phyloP scores from a whole-genome alignment of 768 basidiomycete species.

The Lactarius indigo region DNA sequence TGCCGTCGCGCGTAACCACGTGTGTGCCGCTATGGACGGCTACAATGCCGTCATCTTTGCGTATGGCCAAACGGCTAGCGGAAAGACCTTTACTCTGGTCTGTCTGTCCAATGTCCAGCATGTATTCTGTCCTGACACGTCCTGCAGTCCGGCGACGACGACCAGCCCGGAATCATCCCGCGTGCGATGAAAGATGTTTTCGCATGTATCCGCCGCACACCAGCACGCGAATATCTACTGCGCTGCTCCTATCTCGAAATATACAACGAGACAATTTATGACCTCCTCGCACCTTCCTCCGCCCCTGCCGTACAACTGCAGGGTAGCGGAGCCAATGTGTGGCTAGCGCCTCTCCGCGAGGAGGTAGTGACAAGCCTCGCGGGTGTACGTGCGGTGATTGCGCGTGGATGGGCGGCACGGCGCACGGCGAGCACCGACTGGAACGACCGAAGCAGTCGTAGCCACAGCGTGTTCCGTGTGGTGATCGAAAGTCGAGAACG shows the following conservation, averaged over 20 bases:
- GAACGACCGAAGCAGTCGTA: conserved; percentile 93
- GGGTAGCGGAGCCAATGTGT: conserved; percentile 58
- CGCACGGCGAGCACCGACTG: conserved; percentile 97
- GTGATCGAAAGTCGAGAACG: conserved; percentile 86
- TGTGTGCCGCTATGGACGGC: conserved; percentile 92
- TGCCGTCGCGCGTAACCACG: conserved; percentile 72
- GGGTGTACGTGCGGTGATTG: conserved; percentile 79
- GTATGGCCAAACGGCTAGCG: conserved; percentile 83
- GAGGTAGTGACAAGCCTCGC: conserved; percentile 92
- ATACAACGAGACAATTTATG: conserved; percentile 89
- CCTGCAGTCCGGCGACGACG: conserved; percentile 62
- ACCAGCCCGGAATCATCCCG: conserved; percentile 92
- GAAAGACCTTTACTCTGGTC: conserved; percentile 69
- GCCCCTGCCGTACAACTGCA: conserved; percentile 64
- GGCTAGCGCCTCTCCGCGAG: conserved; percentile 75
- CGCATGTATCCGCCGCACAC: conserved; percentile 70
- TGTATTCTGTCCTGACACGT: background rate
- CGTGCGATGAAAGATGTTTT: conserved; percentile 92
- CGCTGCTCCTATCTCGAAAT: conserved; percentile 96
- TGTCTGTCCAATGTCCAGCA: conserved; percentile 19
- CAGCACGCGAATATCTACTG: conserved; percentile 85
- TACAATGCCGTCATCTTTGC: conserved; percentile 97
- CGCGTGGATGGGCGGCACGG: conserved; percentile 81
- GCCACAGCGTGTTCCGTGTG: conserved; percentile 90
- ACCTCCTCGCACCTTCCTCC: conserved; percentile 74